phyloP scores from a whole-genome alignment of 140 eudicot genomes.

The Erigeron philadelphicus region DNA sequence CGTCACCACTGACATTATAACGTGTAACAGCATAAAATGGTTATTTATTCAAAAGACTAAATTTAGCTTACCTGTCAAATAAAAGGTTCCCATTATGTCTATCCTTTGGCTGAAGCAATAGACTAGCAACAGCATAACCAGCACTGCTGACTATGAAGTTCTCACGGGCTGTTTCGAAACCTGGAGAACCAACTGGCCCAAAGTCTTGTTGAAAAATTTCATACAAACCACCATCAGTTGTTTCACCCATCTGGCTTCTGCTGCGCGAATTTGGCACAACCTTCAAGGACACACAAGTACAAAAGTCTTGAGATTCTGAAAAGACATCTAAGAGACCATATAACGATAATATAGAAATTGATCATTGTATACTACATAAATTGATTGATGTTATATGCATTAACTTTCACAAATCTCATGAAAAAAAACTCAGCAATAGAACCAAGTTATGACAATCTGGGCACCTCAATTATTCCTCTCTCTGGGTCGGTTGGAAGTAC shows the following conservation, averaged over 20 bases:
- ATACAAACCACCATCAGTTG: conserved; percentile 96
- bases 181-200: conserved; percentile 90
- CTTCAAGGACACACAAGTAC: conserved; percentile 36
- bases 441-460: conserved; percentile 8
- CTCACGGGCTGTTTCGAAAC: conserved; percentile 92
- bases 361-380: too few species aligned
- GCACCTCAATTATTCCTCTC: conserved; percentile 94
- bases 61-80: conserved; percentile 63
- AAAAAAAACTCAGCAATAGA: conserved; percentile 5
- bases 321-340: not conserved
- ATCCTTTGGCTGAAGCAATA: conserved; percentile 98
- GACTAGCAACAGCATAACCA: conserved; percentile 98
- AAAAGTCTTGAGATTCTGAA: not conserved
- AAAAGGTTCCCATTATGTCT: conserved; percentile 98
- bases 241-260: conserved; percentile 99
- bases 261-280: conserved; percentile 96
- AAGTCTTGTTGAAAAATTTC: conserved; percentile 97
- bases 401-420: not conserved
- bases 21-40: not conserved
- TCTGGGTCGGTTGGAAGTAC: conserved; percentile 97
- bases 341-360: too few species aligned
- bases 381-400: too few species aligned
- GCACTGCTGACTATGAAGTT: conserved; percentile 94
- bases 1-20: not conserved
- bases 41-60: not conserved